These are phyloP conservation scores for Phascolomyces articulosus DNA, from an alignment of 371 early-diverging fungal species.

Conservation along the genomic window DNA sequence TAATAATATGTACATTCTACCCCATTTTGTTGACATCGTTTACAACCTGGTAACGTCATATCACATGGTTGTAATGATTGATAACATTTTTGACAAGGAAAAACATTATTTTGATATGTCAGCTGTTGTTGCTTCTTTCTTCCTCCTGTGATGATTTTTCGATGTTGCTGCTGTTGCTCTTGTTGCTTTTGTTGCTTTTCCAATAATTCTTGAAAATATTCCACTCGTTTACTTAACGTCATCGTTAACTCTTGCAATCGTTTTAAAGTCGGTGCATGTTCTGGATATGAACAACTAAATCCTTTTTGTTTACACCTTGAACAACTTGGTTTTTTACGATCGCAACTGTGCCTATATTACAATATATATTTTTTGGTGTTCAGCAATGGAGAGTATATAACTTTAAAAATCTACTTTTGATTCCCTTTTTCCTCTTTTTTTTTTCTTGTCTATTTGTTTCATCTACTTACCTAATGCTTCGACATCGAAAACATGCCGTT, in stretches of 20 bases:
- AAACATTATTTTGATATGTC: constrained; percentile 9
- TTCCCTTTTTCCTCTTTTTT: no score
- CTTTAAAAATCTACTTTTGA: no score
- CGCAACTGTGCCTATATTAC: constrained; percentile 49
- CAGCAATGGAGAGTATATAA: no score
- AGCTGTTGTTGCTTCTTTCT: constrained; percentile 7
- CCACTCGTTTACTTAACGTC: constrained; percentile 34
- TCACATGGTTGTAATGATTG: constrained; percentile 48
- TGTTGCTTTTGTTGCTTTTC: constrained; percentile 25
- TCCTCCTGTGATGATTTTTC: no score
- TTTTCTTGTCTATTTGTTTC: no score
- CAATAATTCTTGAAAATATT: constrained; percentile 22
- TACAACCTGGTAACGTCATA: constrained; percentile 36
- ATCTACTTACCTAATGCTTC: not conserved
- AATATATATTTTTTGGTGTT: not conserved
- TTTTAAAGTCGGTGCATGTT: constrained; percentile 55
- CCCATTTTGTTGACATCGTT: constrained; percentile 32
- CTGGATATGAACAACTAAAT: constrained; percentile 44
- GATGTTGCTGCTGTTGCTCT: constrained; percentile 25
- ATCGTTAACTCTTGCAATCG: constrained; percentile 48
- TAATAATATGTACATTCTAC: constrained; percentile 34
- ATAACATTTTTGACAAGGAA: constrained; percentile 47
- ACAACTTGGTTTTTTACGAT: constrained; percentile 46
- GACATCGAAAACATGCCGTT: not conserved
- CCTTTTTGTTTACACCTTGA: constrained; percentile 49